Evolutionary conservation across 1,284 basidiomycete genomes (phyloP), one percentile per base, ranked within the genome.

Genomic region (Bondarzewia mesenterica): DNA sequence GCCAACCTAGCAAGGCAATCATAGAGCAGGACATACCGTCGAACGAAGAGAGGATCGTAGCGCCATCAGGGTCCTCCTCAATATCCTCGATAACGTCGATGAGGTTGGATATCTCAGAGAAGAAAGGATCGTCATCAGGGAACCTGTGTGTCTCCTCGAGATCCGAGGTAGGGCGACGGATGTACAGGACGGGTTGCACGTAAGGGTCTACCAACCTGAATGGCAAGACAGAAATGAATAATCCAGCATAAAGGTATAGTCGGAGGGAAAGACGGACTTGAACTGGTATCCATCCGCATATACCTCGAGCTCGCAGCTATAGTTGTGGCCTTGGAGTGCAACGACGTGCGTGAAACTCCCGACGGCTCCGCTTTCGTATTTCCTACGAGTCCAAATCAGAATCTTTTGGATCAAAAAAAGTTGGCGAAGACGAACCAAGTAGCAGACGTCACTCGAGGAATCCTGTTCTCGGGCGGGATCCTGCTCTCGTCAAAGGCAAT

Each of bases 261-360:
- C 29, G 29, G 4, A 10, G n/a, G 29, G 6, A 8, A 15, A n/a
- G 36, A 36, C 63, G 46, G 58, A 87, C 86, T 86, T 89, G 55
- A 89, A 73, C 56, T 72, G 74, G 67, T 89, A 93, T 8, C 93
- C 93, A 64, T 96, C 93, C 26, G 89, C 89, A 68, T 85, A 90
- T 26, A 94, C 82, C 64, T 94, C 93, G 42, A 96, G 73, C 69
- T 95, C 93, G 64, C 93, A 95, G 58, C 86, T 88, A 69, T 96
- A 96, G 65, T 92, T 82, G 56, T 76, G 81, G 46, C 92, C 93
- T 63, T 96, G 93, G 21, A 97, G 79, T 15, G 89, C 87, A 48
- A 89, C 87, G 36, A 89, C 75, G 60, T 96, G 93, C 16, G 80
- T 89, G 67, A 97, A 86, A 50, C 80, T 87, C 14, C 93, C 93